Evolutionary conservation across 2,329 filamentous ascomycete species (phyloP).

Genomic region (Microascus cirrosus): DNA sequence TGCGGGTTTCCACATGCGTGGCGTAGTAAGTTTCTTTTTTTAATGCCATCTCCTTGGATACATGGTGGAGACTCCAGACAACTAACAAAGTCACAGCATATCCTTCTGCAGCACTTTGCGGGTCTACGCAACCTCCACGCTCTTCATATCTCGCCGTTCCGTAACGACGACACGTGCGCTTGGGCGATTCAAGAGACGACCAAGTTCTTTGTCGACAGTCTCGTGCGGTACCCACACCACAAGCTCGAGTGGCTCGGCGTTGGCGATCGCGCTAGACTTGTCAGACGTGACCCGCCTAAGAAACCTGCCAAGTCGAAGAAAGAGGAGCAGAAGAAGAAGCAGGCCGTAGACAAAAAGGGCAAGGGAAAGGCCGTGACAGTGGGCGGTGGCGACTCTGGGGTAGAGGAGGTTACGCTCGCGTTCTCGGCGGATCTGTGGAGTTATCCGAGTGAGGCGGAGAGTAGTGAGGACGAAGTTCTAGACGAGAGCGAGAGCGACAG

Average conservation of each 20-base stretch:
- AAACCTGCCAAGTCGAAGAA: not conserved
- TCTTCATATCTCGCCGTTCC: constrained; percentile 42
- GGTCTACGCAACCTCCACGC: constrained; percentile 37
- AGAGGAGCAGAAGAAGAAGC: constrained; percentile 7
- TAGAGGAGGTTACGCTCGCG: not conserved
- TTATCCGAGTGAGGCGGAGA: not conserved
- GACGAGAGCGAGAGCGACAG: constrained; percentile 6
- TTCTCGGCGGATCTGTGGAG: not conserved
- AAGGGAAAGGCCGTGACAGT: constrained; percentile 10
- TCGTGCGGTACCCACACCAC: constrained; percentile 42
- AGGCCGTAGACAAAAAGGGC: constrained; percentile 10
- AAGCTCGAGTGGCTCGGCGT: constrained; percentile 49
- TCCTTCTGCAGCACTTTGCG: constrained; percentile 41
- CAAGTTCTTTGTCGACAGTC: constrained; percentile 46
- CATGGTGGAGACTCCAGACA: not conserved
- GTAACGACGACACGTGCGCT: constrained; percentile 43
- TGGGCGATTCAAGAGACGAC: constrained; percentile 46
- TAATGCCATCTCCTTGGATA: not conserved
- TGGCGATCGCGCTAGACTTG: constrained; percentile 21
- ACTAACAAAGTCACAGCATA: constrained; percentile 31
- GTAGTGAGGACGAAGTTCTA: not conserved
- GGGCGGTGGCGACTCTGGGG: not conserved
- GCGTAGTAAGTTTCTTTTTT: constrained; percentile 33
- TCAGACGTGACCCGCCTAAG: not conserved
- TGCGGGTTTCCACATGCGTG: constrained; percentile 38